Evolutionary conservation across 768 basidiomycete genomes (phyloP), one percentile per base, ranked within the genome.

Genomic region (Dentipellis sp.): DNA sequence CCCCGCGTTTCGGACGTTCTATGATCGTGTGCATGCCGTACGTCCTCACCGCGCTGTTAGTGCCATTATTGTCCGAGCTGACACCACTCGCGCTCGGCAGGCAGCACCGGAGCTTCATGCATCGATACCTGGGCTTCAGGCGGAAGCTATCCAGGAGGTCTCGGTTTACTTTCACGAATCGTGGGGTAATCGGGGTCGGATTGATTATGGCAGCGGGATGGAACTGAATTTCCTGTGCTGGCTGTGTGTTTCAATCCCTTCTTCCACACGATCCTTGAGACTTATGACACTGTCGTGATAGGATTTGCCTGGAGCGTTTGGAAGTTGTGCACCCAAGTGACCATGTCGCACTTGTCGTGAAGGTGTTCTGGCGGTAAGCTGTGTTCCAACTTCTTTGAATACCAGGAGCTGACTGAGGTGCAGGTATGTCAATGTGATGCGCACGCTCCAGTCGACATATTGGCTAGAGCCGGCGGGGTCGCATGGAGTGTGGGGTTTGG

Each of bases 151-250:
- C 3, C 65, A 74, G 4, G 95, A 97, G 66, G 69, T 97, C 3
- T 79, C 84, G 2, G 76, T 74, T 0, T 99, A 98, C 67, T 88
- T 98, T 65, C 72, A 75, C 38, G 91, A 94, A 66, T 72, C 85
- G 14, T 98, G 94, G 94, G 97, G 97, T 0, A 97, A 89, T 68
- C 75, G 88, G 29, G 81, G 86, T 50, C 76, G 97, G 9, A 93
- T 99, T 54, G 97, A 99, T 70, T 99, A 99, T 70, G 97, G 97
- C n/a, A 97, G 94, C 64, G 97, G 97, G 12, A 98, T 98, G 95
- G 97, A 99, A 66, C 77, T 98, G 46, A 95, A 97, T 70, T 99
- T 97, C 65, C 58, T 98, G 2, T 97, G 94, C 64, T 97, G 94
- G 94, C 66, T 98, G 94, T 97, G 67, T 62, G 91, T 74, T 74